Conservation (phyloP, 164 flowering plant species). For the Vitis rupestris region DNA sequence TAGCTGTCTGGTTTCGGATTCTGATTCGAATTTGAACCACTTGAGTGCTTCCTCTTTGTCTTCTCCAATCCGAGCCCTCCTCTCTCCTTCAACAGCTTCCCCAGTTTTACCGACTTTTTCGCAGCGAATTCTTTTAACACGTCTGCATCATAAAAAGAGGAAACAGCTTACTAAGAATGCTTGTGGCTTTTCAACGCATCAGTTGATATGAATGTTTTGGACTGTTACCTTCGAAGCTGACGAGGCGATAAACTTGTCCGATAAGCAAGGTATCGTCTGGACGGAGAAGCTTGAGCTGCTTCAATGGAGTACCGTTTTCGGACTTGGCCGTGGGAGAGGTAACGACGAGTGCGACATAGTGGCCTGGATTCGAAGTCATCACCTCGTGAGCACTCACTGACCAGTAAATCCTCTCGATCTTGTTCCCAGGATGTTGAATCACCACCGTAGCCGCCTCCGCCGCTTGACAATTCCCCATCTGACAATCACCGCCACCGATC, state of each 20-base stretch:
- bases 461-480: constrained; percentile 83
- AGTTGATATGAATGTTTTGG: too few relatives aligned
- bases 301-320: constrained; percentile 39
- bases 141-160: constrained; percentile 37
- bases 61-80: constrained; percentile 22
- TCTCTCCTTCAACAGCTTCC: constrained; percentile 44
- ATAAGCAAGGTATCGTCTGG: constrained; percentile 65
- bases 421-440: constrained; percentile 53
- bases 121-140: constrained; percentile 73
- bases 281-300: constrained; percentile 70
- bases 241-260: constrained; percentile 75
- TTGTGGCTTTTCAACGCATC: too few relatives aligned
- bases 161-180: neutral
- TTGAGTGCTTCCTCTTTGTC: constrained; percentile 14
- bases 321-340: constrained; percentile 24
- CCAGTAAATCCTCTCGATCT: constrained; percentile 56
- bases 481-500: neutral
- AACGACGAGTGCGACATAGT: constrained; percentile 62
- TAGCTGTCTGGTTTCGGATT: constrained; percentile 11
- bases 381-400: constrained; percentile 56
- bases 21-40: constrained; percentile 10
- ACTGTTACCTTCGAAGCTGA: constrained; percentile 67
- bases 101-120: constrained; percentile 63
- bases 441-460: constrained; percentile 71
- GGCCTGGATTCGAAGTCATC: constrained; percentile 70